phyloP scores from a whole-genome alignment of 1,139 yeast species.

The Candida sanyaensis region DNA sequence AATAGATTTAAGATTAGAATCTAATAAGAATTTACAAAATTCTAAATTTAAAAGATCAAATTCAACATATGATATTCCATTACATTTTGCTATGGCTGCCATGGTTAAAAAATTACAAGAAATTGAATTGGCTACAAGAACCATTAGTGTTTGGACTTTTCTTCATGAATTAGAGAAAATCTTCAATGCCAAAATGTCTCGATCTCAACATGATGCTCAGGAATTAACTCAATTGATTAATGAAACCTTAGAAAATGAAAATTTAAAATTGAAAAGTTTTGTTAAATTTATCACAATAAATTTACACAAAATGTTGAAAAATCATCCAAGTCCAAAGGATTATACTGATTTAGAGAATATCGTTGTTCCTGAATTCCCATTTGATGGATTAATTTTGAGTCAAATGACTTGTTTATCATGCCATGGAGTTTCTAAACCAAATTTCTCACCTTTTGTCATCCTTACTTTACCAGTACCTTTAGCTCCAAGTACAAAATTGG shows the following conservation, averaged over 20 bases:
- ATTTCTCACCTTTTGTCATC: constrained; percentile 65
- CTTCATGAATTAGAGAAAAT: constrained; percentile 72
- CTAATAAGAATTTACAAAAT: constrained; percentile 16
- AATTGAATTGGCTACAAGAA: constrained; percentile 54
- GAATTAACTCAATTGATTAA: constrained; percentile 80
- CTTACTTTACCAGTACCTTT: constrained; percentile 78
- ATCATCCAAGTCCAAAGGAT: constrained; percentile 14
- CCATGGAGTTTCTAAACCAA: constrained; percentile 60
- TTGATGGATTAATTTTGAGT: constrained; percentile 65
- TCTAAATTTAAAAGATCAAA: constrained; percentile 30
- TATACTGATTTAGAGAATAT: constrained; percentile 27
- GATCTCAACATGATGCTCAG: constrained; percentile 93
- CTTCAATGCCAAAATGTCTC: constrained; percentile 74
- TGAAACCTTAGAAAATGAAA: constrained; percentile 77
- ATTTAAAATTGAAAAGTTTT: constrained; percentile 34
- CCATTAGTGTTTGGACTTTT: constrained; percentile 77
- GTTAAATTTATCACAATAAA: constrained; percentile 24
- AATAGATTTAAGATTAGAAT: constrained; percentile 14
- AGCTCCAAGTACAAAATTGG: constrained; percentile 46
- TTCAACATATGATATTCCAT: constrained; percentile 40
- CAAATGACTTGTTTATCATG: constrained; percentile 73
- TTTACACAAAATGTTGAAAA: constrained; percentile 23
- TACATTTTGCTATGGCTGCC: constrained; percentile 59
- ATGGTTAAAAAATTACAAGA: constrained; percentile 63
- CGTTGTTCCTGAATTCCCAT: constrained; percentile 66